phyloP scores from a whole-genome alignment of 495 filamentous ascomycete species.

The Neurospora pannonica region DNA sequence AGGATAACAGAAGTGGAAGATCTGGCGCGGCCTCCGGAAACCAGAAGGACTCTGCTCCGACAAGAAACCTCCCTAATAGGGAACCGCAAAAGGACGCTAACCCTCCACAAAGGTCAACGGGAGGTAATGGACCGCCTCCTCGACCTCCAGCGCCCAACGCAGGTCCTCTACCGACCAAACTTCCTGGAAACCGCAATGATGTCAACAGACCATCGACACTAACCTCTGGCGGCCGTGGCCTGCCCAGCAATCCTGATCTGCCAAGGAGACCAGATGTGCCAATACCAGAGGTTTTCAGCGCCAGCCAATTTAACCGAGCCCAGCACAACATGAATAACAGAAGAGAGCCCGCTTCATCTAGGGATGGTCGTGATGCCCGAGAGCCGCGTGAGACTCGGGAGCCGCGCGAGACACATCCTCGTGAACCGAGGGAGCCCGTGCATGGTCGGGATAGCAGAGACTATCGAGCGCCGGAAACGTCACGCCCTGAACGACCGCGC shows the following conservation, averaged over 20 bases:
- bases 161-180: conserved; percentile 4
- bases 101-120: conserved; percentile 1
- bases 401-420: conserved; percentile 22
- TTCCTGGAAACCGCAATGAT: conserved; percentile 16
- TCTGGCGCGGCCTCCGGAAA: conserved; percentile 19
- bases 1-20: conserved; percentile 44
- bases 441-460: conserved; percentile 25
- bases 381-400: conserved; percentile 32
- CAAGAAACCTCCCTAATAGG: conserved; percentile 6
- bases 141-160: conserved; percentile 8
- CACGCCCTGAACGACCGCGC: conserved; percentile 21
- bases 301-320: conserved; percentile 28
- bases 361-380: conserved; percentile 22
- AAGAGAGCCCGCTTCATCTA: conserved; percentile 10
- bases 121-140: background rate
- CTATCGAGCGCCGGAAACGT: conserved; percentile 17
- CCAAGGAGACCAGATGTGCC: conserved; percentile 38
- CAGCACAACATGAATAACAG: conserved; percentile 22
- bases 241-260: conserved; percentile 28
- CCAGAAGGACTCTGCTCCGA: conserved; percentile 3
- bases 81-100: conserved; percentile 10
- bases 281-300: conserved; percentile 25
- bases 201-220: conserved; percentile 27
- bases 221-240: conserved; percentile 21
- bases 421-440: conserved; percentile 28